These are phyloP conservation scores for Phialocephala subalpina DNA, from an alignment of 2,329 filamentous ascomycete species.

Conservation along the genomic window DNA sequence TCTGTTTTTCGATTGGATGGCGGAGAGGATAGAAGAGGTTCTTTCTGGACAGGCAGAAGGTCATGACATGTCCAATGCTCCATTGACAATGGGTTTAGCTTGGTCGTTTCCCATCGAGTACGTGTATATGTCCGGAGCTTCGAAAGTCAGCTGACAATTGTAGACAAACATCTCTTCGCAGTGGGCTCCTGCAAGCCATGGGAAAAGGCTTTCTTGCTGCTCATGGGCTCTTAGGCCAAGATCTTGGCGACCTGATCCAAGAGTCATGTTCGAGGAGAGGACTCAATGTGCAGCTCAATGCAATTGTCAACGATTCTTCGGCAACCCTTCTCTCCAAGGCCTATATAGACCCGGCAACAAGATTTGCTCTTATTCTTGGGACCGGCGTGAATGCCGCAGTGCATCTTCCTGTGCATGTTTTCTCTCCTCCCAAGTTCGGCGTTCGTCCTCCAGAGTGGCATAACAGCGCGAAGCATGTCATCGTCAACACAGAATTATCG, in stretches of 20 bases:
- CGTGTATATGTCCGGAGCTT: constrained; percentile 41
- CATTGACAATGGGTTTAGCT: constrained; percentile 66
- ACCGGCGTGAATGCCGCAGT: constrained; percentile 73
- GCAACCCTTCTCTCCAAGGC: constrained; percentile 72
- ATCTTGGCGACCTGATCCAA: constrained; percentile 66
- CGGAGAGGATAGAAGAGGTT: constrained; percentile 64
- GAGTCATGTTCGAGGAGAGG: constrained; percentile 55
- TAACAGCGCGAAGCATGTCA: constrained; percentile 65
- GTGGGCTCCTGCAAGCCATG: constrained; percentile 67
- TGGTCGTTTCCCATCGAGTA: constrained; percentile 78
- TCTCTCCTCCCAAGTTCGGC: constrained; percentile 65
- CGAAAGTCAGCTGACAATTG: constrained; percentile 37
- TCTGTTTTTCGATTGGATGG: constrained; percentile 75
- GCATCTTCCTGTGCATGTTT: constrained; percentile 65
- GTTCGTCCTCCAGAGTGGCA: constrained; percentile 63
- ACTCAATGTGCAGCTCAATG: constrained; percentile 63
- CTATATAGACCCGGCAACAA: constrained; percentile 61
- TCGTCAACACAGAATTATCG: constrained; percentile 72
- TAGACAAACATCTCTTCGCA: constrained; percentile 69
- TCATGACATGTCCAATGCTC: constrained; percentile 45
- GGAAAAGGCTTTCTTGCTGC: constrained; percentile 71
- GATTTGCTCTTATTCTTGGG: constrained; percentile 71
- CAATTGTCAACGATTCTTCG: constrained; percentile 73
- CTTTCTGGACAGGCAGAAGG: constrained; percentile 53
- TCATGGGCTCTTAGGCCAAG: constrained; percentile 63